Evolutionary conservation across 1,139 yeast species (phyloP).

Genomic region (Debaryomyces subglobosus): DNA sequence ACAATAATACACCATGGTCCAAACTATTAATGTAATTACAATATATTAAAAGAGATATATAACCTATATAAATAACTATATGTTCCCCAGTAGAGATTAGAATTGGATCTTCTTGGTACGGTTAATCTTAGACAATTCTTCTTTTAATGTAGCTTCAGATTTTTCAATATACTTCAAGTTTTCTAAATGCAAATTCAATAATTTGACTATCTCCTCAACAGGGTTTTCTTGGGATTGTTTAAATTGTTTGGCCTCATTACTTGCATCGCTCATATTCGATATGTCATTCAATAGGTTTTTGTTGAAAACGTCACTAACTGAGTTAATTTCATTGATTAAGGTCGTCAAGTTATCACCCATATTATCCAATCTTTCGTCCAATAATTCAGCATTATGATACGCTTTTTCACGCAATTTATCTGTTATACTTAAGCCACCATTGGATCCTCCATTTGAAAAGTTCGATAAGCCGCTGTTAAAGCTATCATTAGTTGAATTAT

Average conservation of each 20-base stretch:
- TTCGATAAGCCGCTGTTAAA: constrained; percentile 7
- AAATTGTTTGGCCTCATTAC: constrained; percentile 24
- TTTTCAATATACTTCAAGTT: constrained; percentile 86
- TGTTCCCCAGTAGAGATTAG: background rate
- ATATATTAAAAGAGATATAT: constrained; percentile 4
- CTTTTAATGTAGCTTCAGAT: constrained; percentile 67
- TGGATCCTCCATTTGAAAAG: constrained; percentile 10
- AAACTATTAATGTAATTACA: background rate
- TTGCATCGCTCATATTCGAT: constrained; percentile 19
- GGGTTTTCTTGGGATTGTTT: constrained; percentile 44
- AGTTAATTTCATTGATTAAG: constrained; percentile 82
- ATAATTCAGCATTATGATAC: constrained; percentile 80
- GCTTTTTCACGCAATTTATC: constrained; percentile 93
- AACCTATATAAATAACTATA: background rate
- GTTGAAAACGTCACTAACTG: constrained; percentile 81
- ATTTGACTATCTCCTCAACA: constrained; percentile 69
- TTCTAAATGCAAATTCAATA: constrained; percentile 86
- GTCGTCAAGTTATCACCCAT: constrained; percentile 77
- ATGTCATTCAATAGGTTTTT: constrained; percentile 45
- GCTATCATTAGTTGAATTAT: constrained; percentile 15
- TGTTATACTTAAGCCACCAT: constrained; percentile 40
- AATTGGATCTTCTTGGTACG: constrained; percentile 10
- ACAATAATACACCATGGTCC: background rate
- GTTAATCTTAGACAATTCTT: constrained; percentile 53
- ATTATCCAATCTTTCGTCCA: constrained; percentile 79